Evolutionary conservation across 805 yeast species (phyloP).

Genomic region (Candida rishiriensis): DNA sequence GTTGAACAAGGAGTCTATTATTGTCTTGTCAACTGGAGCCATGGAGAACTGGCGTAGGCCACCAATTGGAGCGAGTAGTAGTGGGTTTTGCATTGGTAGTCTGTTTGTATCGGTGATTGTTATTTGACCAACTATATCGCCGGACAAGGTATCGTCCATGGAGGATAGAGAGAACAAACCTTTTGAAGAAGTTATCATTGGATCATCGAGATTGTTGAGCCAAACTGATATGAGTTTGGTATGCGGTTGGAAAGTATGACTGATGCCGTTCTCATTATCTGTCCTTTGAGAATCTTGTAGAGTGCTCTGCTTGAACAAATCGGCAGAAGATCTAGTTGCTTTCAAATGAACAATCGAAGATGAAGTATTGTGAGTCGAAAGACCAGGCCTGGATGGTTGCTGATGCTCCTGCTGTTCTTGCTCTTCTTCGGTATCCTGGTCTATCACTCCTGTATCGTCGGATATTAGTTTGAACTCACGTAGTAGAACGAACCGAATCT

Average conservation of each 20-base stretch:
- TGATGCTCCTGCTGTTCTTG: not conserved
- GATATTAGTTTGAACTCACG: slow-evolving; percentile 37
- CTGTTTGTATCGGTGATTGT: slow-evolving; percentile 2
- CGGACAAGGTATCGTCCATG: slow-evolving; percentile 7
- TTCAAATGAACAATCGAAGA: slow-evolving; percentile 7
- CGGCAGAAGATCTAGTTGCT: slow-evolving; percentile 14
- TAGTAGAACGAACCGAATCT: slow-evolving; percentile 43
- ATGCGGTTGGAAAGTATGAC: slow-evolving; percentile 24
- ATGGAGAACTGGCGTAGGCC: slow-evolving; percentile 37
- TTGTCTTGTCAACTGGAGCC: slow-evolving; percentile 20
- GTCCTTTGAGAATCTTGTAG: not conserved
- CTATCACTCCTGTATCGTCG: slow-evolving; percentile 27
- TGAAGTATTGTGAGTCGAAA: too few relatives aligned
- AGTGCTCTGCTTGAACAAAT: slow-evolving; percentile 2
- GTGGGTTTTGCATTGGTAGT: slow-evolving; percentile 13
- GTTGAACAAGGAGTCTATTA: slow-evolving; percentile 18
- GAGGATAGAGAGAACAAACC: slow-evolving; percentile 16
- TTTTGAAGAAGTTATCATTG: slow-evolving; percentile 19
- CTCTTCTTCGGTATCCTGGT: slow-evolving; percentile 11
- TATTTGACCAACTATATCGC: slow-evolving; percentile 16
- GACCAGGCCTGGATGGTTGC: too few relatives aligned
- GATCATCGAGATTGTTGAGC: slow-evolving; percentile 26
- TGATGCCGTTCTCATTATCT: not conserved
- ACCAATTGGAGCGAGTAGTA: slow-evolving; percentile 38
- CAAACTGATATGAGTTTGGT: slow-evolving; percentile 26